Conservation (phyloP, 805 yeast genomes). For the Starmerella sp. region DNA sequence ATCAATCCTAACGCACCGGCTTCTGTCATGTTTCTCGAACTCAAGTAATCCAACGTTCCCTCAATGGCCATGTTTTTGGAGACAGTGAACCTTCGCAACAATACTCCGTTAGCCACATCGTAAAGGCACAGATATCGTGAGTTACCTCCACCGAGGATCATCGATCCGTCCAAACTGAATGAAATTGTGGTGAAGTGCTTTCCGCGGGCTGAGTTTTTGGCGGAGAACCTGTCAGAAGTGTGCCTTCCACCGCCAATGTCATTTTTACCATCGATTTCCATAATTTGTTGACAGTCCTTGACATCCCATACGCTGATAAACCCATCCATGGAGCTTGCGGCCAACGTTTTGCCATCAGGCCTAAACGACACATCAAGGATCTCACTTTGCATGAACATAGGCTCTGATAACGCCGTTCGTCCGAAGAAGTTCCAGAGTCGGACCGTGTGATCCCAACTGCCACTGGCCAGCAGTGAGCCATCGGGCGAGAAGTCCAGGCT, state of each 20-base stretch:
- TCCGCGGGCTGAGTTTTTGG: conserved; percentile 72
- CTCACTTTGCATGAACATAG: conserved; percentile 74
- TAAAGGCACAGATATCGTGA: conserved; percentile 84
- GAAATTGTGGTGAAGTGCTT: conserved; percentile 70
- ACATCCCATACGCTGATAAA: conserved; percentile 75
- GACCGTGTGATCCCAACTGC: conserved; percentile 93
- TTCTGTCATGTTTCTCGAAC: conserved; percentile 74
- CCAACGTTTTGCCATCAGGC: conserved; percentile 87
- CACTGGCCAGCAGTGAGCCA: conserved; percentile 64
- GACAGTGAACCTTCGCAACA: conserved; percentile 69
- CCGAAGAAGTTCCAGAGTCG: conserved; percentile 89
- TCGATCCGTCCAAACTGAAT: conserved; percentile 81
- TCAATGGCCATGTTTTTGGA: conserved; percentile 83
- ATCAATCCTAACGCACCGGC: conserved; percentile 75
- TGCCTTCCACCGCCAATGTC: conserved; percentile 80
- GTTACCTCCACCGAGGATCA: conserved; percentile 86
- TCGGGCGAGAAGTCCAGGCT: conserved; percentile 81
- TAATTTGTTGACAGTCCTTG: conserved; percentile 67
- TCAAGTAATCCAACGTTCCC: conserved; percentile 71
- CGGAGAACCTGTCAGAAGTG: conserved; percentile 66
- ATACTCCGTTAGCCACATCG: conserved; percentile 78
- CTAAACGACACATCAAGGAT: conserved; percentile 72
- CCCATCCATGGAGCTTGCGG: conserved; percentile 82
- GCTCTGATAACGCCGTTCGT: conserved; percentile 79
- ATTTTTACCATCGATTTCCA: conserved; percentile 71